These are phyloP conservation scores for Candida germanica DNA, from an alignment of 805 yeast genomes.

Conservation along the genomic window DNA sequence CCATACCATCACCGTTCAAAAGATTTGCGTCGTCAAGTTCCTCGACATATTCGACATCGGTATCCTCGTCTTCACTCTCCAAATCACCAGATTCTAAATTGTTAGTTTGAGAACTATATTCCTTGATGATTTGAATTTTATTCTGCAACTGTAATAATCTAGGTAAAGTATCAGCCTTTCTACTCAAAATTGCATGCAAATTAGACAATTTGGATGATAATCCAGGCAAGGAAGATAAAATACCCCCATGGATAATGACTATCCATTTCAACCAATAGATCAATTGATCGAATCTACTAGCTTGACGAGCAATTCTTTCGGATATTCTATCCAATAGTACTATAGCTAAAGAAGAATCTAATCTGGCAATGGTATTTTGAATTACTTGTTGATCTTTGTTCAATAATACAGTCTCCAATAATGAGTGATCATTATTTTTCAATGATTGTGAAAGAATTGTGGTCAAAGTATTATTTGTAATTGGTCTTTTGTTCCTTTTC, in stretches of 20 bases:
- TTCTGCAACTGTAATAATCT: slow-evolving; percentile 51
- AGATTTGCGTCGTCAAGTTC: slow-evolving; percentile 54
- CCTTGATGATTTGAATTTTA: slow-evolving; percentile 45
- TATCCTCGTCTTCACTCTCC: slow-evolving; percentile 33
- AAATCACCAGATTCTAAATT: slow-evolving; percentile 13
- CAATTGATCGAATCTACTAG: slow-evolving; percentile 47
- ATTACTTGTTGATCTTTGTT: slow-evolving; percentile 50
- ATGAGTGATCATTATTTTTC: slow-evolving; percentile 77
- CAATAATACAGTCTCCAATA: slow-evolving; percentile 77
- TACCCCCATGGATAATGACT: slow-evolving; percentile 52
- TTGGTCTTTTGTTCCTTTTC: slow-evolving; percentile 30
- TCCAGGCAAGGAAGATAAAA: slow-evolving; percentile 45
- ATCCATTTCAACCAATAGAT: slow-evolving; percentile 58
- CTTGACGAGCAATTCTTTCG: slow-evolving; percentile 51
- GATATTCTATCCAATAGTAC: slow-evolving; percentile 50
- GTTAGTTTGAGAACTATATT: slow-evolving; percentile 16
- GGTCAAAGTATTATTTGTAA: slow-evolving; percentile 64
- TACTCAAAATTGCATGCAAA: slow-evolving; percentile 46
- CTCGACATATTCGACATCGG: slow-evolving; percentile 69
- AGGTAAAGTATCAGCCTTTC: slow-evolving; percentile 48
- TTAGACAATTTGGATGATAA: slow-evolving; percentile 40
- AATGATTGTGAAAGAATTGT: slow-evolving; percentile 86
- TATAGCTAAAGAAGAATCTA: slow-evolving; percentile 49
- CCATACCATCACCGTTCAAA: slow-evolving; percentile 22
- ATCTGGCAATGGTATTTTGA: slow-evolving; percentile 46